Base-by-base conservation (phyloP, 768 basidiomycete species). In the Pluteus cervinus region DNA sequence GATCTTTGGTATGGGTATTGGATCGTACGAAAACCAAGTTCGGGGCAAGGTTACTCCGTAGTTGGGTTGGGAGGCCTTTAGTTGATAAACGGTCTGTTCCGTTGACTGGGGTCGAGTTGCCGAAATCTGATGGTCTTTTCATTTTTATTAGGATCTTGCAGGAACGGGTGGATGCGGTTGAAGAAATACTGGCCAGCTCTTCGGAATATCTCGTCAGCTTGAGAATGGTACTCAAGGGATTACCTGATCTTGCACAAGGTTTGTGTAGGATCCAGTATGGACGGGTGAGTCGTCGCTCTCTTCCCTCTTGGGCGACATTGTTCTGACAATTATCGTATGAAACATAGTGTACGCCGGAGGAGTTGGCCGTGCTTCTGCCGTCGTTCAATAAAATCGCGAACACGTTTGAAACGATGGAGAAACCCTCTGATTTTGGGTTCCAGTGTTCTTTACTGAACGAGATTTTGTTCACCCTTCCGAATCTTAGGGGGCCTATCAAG, bases 161-260 rank as follows among this genome's bases (percentile, higher is more conserved):
- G 50, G 79, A 80, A 29, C 79, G 94, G 11, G 70, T 83, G 23
- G 79, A 90, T 46, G 89, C 92, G 0, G 79, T 97, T 1, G 77
- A 86, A 44, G 94, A 97, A 57, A 81, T 98, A 37, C 57, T 72
- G 33, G 49, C 63, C 5, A 82, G 78, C 47, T 57, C 68, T 11
- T 82, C 79, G 0, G 75, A 78, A 11, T 69, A 69, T 29, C 63
- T 93, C 28, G 71, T 75, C 24, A 72, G 69, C 23, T 68, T 94
- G n/a, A 76, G 84, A 12, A 68, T 75, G 24, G 54, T 76, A n/a
- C 64, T 94, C 39, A 79, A 63, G 52, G 74, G 73, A 23, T 67
- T 91, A n/a, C 91, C 92, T 0, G 92, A 97, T 55, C 75, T 97
- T 31, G 79, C 85, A 0, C 83, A 76, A 52, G 94, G 94, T 1